Conservation (phyloP, 2,329 filamentous ascomycete species). For the Sordariomycetes sp. region DNA sequence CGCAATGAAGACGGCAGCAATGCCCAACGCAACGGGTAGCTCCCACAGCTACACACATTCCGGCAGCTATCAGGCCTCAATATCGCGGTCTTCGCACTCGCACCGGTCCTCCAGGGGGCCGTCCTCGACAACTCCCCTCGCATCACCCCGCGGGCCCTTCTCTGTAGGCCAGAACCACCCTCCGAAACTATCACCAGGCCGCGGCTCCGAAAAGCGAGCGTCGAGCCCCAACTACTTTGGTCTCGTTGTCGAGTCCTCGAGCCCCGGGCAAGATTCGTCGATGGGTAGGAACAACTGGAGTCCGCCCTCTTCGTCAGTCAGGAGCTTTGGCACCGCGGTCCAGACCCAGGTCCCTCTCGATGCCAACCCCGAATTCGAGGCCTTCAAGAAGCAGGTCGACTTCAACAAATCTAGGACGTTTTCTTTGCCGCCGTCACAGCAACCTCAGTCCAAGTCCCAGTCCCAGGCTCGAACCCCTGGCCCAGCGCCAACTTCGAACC, state of each 20-base stretch:
- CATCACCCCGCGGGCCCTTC: conserved; percentile 41
- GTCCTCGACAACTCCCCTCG: conserved; percentile 37
- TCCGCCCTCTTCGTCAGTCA: conserved; percentile 59
- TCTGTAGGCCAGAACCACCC: conserved; percentile 47
- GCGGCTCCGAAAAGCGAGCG: conserved; percentile 28
- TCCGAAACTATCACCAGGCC: conserved; percentile 37
- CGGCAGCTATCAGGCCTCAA: conserved; percentile 15
- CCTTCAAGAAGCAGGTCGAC: conserved; percentile 67
- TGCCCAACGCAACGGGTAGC: conserved; percentile 6
- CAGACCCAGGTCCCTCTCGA: conserved; percentile 64
- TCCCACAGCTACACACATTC: conserved; percentile 3
- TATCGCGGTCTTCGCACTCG: conserved; percentile 27
- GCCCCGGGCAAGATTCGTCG: conserved; percentile 54
- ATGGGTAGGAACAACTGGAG: conserved; percentile 68
- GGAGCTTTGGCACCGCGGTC: conserved; percentile 58
- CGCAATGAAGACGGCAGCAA: conserved; percentile 36
- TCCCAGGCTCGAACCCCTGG: no score
- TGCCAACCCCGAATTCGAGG: conserved; percentile 73
- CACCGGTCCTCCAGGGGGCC: conserved; percentile 25
- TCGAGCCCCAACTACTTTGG: conserved; percentile 85
- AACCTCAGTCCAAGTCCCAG: no score
- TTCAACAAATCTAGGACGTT: conserved; percentile 39
- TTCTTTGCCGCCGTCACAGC: conserved; percentile 35
- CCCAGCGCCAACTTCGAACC: conserved; percentile 18
- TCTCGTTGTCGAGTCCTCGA: conserved; percentile 55